Evolutionary conservation across 2,329 filamentous ascomycete species (phyloP), one percentile per base, ranked within the genome.

Genomic region (Fonsecaea pedrosoi): DNA sequence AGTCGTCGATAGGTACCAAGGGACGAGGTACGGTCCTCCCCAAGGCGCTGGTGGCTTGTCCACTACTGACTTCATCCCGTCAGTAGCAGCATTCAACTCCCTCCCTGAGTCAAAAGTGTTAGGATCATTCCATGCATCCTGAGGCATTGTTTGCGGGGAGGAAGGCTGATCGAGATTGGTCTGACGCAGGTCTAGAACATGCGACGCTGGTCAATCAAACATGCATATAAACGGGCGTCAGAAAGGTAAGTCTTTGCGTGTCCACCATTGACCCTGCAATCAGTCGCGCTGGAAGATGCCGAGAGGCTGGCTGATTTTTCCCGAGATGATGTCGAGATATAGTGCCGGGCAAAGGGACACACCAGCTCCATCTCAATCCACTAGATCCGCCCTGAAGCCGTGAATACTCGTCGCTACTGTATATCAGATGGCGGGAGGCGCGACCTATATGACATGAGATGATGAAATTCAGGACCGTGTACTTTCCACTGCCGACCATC

Each of bases 201-300:
- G 55, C 40, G 55, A 58, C 55, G 55, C 21, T 58, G 55, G 34
- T 58, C 55, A 58, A 58, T 58, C 55, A 58, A 58, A 58, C 30
- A 42, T 58, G 35, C 55, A 42, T n/a, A 18, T n/a, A 18, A 34
- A 34, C 21, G 53, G 53, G n/a, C 34, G 53, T 8, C 34, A 34
- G 53, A 34, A 10, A 15, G 53, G 53, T 34, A 12, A 55, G 30
- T 55, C 13, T 55, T 3, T n/a, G n/a, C 30, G 10, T 37, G 53
- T 7, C 53, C 53, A 55, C 53, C 25, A 37, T 25, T 42, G 55
- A 42, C 55, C 55, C 55, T 58, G 55, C 55, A 58, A 58, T 58
- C 30, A 55, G 15, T 55, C 18, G 53, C 53, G 7, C 13, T 21
- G n/a, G 15, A 18, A 35, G 13, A 55, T 9, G 30, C 53, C 34